Evolutionary conservation across 345 rosid species (phyloP).

Genomic region (Draba incana): DNA sequence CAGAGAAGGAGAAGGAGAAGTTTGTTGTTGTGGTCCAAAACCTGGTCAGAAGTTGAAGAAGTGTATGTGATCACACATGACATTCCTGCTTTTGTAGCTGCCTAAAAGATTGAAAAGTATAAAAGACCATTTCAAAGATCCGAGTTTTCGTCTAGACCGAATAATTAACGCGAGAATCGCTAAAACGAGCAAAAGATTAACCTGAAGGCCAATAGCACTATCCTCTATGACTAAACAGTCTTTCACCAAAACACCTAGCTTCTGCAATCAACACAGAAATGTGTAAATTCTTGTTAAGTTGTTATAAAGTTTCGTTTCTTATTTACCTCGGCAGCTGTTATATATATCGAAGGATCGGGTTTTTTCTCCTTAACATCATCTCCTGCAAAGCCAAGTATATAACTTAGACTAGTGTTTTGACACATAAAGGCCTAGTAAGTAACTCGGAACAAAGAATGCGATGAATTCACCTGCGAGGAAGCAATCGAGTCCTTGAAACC

Average conservation of each 20-base stretch:
- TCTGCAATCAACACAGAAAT: slow-evolving; percentile 49
- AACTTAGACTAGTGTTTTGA: slow-evolving; percentile 9
- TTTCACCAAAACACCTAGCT: slow-evolving; percentile 64
- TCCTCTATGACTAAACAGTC: slow-evolving; percentile 95
- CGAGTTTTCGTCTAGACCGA: too few species aligned
- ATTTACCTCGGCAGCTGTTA: slow-evolving; percentile 74
- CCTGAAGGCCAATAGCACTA: slow-evolving; percentile 93
- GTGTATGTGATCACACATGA: slow-evolving; percentile 83
- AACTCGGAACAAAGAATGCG: slow-evolving; percentile 19
- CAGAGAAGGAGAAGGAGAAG: slow-evolving; percentile 3
- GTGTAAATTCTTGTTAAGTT: background rate
- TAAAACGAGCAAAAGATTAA: slow-evolving; percentile 20
- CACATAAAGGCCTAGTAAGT: slow-evolving; percentile 14
- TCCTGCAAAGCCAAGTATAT: slow-evolving; percentile 46
- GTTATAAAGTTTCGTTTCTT: background rate
- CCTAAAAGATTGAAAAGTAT: slow-evolving; percentile 49
- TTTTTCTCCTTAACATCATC: slow-evolving; percentile 98
- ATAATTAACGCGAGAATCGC: too few species aligned
- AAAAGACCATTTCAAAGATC: slow-evolving; percentile 10
- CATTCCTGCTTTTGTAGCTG: slow-evolving; percentile 91
- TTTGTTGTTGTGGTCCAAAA: slow-evolving; percentile 30
- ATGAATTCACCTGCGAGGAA: slow-evolving; percentile 76
- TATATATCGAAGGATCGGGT: slow-evolving; percentile 87
- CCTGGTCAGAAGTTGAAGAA: slow-evolving; percentile 91
- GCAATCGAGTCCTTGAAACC: slow-evolving; percentile 89